Base-by-base conservation (phyloP, 75 land plant species). In the Picea glauca region DNA sequence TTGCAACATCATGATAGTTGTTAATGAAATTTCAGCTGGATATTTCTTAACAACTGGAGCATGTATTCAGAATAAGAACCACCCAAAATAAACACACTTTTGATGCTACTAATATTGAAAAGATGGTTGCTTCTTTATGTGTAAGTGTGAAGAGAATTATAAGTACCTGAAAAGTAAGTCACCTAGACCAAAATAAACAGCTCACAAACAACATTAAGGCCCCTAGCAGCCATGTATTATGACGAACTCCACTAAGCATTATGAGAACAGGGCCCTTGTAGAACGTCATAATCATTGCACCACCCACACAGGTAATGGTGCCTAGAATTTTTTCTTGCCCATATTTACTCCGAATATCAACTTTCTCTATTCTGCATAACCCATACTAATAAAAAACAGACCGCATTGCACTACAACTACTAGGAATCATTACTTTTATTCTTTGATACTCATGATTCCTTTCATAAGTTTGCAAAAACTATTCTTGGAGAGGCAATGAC, bases 11-110 rank as follows among this genome's bases (percentile, higher is more conserved):
- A 57, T 78, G 30, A 78, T 33, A 30, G 79, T 72, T 21, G 65
- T 78, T 26, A 78, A 32, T 38, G 79, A 63, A 17, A 40, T 40
- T 26, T 78, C 33, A 15, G 79, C 79, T 63, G 79, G 79, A 17
- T 78, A 78, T 40, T 32, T 38, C 13, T 13, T 65, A 46, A 67
- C 23, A 46, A 63, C 56, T 14, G 79, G 79, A 13, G 32, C 40
- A 72, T 78, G 57, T 67, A 78, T 58, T 58, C 13, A 58, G 11
- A 72, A 50, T 13, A 64, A 17, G 23, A 33, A 32, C 33, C 14
- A 3, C 56, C 12, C 56, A 50, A 1, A 15, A 6, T 1, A 32
- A 15, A 33, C 8, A 67, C 8, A 67, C 1, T 4, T 35, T 0
- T 35, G 4, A 67, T 4, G 6, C 0, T 67, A 0, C 1, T 4